phyloP scores from a whole-genome alignment of 1,284 basidiomycete species.

The Schizophyllum amplum region DNA sequence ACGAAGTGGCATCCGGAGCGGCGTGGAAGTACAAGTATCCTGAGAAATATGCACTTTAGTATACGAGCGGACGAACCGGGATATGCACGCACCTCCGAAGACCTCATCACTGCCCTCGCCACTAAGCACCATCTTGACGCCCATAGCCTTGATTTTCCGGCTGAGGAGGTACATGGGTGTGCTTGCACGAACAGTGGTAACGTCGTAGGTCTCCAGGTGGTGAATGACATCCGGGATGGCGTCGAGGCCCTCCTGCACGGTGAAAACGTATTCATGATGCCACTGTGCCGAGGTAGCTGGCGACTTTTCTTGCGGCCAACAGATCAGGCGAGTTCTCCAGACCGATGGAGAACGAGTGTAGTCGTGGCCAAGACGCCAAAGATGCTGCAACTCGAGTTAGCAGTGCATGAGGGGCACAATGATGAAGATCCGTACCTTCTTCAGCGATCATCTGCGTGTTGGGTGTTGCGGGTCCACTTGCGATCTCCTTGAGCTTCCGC shows the following conservation, averaged over 20 bases:
- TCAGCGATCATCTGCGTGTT: conserved; percentile 36
- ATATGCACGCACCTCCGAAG: conserved; percentile 64
- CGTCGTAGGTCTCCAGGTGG: conserved; percentile 98
- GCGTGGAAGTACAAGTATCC: conserved; percentile 99
- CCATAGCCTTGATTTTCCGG: conserved; percentile 99
- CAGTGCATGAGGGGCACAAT: not conserved
- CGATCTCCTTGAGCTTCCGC: conserved; percentile 42
- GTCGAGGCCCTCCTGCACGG: conserved; percentile 96
- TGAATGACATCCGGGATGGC: conserved; percentile 98
- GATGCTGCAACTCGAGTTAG: conserved; percentile 34
- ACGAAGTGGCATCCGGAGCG: conserved; percentile 81
- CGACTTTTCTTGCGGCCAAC: conserved; percentile 90
- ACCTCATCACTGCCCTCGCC: conserved; percentile 99
- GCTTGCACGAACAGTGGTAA: conserved; percentile 96
- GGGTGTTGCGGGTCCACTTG: conserved; percentile 54
- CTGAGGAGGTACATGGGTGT: conserved; percentile 97
- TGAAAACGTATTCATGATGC: conserved; percentile 99
- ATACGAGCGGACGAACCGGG: too few relatives aligned
- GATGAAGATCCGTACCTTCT: conserved; percentile 34
- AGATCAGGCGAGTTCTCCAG: conserved; percentile 95
- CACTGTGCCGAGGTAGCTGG: conserved; percentile 88
- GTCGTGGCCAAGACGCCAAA: conserved; percentile 88
- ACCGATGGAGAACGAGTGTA: conserved; percentile 98
- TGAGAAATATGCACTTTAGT: conserved; percentile 24
- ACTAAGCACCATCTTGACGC: conserved; percentile 99